A percentile compares a stretch with the other conserved stretches of the same genome.
Evolutionary conservation across 257 asterid genomes (phyloP).

Genomic region (Solanum sejunctum): DNA sequence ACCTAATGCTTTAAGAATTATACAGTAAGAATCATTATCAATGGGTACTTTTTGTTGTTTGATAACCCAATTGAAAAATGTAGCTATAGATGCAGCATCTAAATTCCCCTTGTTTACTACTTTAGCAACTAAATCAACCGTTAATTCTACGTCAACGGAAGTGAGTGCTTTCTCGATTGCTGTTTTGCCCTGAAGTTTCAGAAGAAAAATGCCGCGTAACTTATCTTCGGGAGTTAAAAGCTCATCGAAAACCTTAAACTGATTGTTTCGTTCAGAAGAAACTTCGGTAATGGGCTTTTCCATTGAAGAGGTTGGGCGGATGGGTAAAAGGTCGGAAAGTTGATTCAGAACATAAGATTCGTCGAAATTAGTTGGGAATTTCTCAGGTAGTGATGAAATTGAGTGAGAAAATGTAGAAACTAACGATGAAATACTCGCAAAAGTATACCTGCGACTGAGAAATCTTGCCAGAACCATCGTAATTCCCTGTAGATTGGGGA

Average conservation of each 20-base stretch:
- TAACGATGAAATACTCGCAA: not conserved
- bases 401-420: not conserved
- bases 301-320: constrained; percentile 3
- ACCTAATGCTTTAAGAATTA: constrained; percentile 60
- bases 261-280: not conserved
- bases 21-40: constrained; percentile 19
- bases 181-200: constrained; percentile 32
- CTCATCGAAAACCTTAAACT: constrained; percentile 22
- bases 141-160: constrained; percentile 36
- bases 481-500: not conserved
- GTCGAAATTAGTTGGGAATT: constrained; percentile 1
- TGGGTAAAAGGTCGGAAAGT: constrained; percentile 51
- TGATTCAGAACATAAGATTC: constrained; percentile 50
- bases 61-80: constrained; percentile 61
- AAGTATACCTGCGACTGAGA: not conserved
- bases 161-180: constrained; percentile 35
- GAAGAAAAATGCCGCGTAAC: constrained; percentile 72
- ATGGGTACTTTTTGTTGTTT: constrained; percentile 23
- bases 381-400: not conserved
- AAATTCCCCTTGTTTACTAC: constrained; percentile 59
- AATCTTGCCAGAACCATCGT: not conserved
- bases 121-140: constrained; percentile 34
- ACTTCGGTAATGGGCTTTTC: constrained; percentile 2
- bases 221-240: constrained; percentile 68
- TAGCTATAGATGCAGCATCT: constrained; percentile 47